These are phyloP conservation scores for Pyrenopolyporus hunteri DNA, from an alignment of 495 filamentous ascomycete genomes.

Conservation along the genomic window DNA sequence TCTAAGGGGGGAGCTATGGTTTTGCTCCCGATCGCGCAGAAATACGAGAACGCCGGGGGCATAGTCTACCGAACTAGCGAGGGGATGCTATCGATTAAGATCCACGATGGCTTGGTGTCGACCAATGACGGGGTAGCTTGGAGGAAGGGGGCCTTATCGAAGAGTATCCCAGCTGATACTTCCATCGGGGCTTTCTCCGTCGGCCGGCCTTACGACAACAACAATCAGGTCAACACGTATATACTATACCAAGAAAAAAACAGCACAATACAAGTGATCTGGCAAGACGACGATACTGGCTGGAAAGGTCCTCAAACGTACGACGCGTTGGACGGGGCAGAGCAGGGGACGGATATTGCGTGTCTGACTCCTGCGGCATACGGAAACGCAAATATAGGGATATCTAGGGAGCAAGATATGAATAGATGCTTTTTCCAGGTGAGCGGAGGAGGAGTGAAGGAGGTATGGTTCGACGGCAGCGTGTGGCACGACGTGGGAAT, in stretches of 20 bases:
- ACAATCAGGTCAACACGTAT: constrained; percentile 32
- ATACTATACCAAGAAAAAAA: constrained; percentile 28
- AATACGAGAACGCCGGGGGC: constrained; percentile 9
- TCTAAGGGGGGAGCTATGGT: constrained; percentile 16
- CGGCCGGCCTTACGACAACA: constrained; percentile 24
- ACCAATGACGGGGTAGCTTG: constrained; percentile 24
- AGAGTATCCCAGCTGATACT: constrained; percentile 16
- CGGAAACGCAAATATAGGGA: neutral
- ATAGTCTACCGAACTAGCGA: constrained; percentile 23
- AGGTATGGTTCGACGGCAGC: constrained; percentile 28
- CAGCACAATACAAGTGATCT: constrained; percentile 23
- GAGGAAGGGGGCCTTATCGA: constrained; percentile 30
- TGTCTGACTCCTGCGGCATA: constrained; percentile 20
- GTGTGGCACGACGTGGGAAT: constrained; percentile 20
- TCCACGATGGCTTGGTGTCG: constrained; percentile 12
- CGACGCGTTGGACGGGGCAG: constrained; percentile 13
- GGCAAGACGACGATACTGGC: constrained; percentile 25
- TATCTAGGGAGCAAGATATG: constrained; percentile 30
- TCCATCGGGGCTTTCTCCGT: constrained; percentile 27
- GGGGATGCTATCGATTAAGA: constrained; percentile 24
- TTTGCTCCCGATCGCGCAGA: constrained; percentile 18
- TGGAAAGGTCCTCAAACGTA: constrained; percentile 32
- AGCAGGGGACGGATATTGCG: constrained; percentile 18
- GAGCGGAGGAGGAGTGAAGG: constrained; percentile 6
- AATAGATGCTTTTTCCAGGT: constrained; percentile 27